phyloP scores from a whole-genome alignment of 192 early-diverging fungal genomes.

The Rhizophlyctis rosea region DNA sequence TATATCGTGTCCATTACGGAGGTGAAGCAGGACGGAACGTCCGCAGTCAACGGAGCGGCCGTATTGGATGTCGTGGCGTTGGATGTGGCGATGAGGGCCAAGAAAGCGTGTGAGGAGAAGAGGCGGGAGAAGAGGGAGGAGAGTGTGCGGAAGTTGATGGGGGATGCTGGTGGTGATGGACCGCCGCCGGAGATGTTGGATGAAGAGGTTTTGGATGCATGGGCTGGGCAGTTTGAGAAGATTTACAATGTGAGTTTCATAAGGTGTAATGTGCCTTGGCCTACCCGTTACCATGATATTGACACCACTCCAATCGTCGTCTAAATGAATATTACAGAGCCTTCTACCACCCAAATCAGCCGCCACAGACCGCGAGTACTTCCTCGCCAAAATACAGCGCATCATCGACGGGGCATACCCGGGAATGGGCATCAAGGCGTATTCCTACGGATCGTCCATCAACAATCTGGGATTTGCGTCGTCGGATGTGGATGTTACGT shows the following conservation, averaged over 20 bases:
- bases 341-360: neutral
- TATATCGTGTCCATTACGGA: too few species aligned
- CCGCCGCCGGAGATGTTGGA: neutral
- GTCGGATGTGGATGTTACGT: slow-evolving; percentile 39
- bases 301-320: neutral
- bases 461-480: slow-evolving; percentile 36
- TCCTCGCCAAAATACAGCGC: neutral
- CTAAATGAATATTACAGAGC: neutral
- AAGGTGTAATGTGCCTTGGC: neutral
- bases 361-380: neutral
- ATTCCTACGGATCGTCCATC: slow-evolving; percentile 45
- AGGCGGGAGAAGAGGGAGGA: neutral
- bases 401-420: neutral
- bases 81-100: neutral
- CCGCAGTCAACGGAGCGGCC: neutral
- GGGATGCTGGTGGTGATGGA: neutral
- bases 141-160: neutral
- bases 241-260: neutral
- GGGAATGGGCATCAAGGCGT: slow-evolving; percentile 17
- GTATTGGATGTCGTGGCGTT: neutral
- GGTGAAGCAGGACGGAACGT: neutral
- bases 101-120: neutral
- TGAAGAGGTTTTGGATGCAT: neutral
- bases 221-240: neutral
- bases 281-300: neutral